A percentile compares a stretch with the other conserved stretches of the same genome.
Conservation (phyloP, 768 basidiomycete species). For the Lactarius hatsudake region DNA sequence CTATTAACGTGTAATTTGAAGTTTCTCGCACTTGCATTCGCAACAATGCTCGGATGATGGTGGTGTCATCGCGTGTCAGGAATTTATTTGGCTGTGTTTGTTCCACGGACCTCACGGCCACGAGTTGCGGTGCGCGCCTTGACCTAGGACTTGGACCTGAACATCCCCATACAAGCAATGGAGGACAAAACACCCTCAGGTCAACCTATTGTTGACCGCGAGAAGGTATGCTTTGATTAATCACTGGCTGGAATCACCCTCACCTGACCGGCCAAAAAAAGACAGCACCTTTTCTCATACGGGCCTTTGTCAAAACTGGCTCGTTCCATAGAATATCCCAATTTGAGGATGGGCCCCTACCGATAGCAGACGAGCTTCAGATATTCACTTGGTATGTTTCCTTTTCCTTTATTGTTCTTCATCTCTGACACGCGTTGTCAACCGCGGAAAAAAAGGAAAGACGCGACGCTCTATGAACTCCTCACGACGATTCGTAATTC, state of each 20-base stretch:
- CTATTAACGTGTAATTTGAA: background rate
- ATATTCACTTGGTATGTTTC: slow-evolving; percentile 68
- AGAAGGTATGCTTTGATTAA: slow-evolving; percentile 45
- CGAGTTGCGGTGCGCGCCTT: background rate
- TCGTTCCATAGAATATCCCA: slow-evolving; percentile 68
- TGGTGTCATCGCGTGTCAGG: background rate
- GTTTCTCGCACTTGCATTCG: background rate
- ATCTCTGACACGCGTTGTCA: background rate
- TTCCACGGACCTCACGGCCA: background rate
- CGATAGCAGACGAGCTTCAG: slow-evolving; percentile 79
- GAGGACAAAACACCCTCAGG: slow-evolving; percentile 45
- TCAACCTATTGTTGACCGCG: slow-evolving; percentile 50
- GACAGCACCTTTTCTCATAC: slow-evolving; percentile 80
- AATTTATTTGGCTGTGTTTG: slow-evolving; percentile 15
- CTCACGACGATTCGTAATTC: slow-evolving; percentile 72
- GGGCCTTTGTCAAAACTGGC: slow-evolving; percentile 80
- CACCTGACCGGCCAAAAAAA: slow-evolving; percentile 31
- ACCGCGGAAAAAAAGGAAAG: slow-evolving; percentile 53
- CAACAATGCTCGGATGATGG: no score
- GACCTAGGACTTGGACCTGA: background rate
- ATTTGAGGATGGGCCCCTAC: slow-evolving; percentile 76
- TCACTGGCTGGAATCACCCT: background rate
- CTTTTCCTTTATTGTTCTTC: background rate
- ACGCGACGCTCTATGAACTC: slow-evolving; percentile 77
- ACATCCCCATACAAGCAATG: slow-evolving; percentile 23